Evolutionary conservation across 345 rosid genomes (phyloP), one percentile per base, ranked within the genome.

Genomic region (Clarkia xantiana): DNA sequence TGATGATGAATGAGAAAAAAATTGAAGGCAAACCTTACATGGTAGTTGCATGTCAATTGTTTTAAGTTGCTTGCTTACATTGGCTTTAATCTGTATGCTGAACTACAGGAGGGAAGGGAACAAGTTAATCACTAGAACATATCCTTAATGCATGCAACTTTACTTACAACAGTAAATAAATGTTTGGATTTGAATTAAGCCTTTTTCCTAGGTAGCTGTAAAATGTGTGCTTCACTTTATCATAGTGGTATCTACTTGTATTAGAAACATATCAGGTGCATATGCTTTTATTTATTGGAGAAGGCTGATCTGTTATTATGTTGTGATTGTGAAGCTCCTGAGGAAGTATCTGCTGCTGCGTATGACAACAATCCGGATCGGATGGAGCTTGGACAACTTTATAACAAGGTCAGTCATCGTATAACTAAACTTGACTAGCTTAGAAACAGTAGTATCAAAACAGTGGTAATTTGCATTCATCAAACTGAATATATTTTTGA

Each of bases 291-390:
- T 42, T 42, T 42, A 2, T 42, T 2, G 5, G 10, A 9, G 52
- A 6, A 49, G 36, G 36, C 39, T 22, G 17, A 1, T 49, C 10
- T 14, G 19, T 44, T 49, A 49, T 47, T 59, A 38, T 47, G 40
- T 52, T 2, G 36, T 25, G 56, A 46, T 61, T 57, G 18, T 17
- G 47, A 75, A 86, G 98, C 79, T 44, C 23, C 79, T 10, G 85
- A 78, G 59, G 93, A 91, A 63, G 63, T 78, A 45, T 51, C 36
- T 12, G 62, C 60, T 16, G 73, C 77, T 64, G 79, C 79, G 54
- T 70, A 67, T 60, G 82, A 78, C 58, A 62, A 69, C 64, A 65
- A 78, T 60, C 67, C 77, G n/a, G 82, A 64, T 25, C 76, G 90
- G 46, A 25, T 67, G 55, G 73, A 72, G 42, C 29, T 84, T 66